These are phyloP conservation scores for Candida caryicola DNA, from an alignment of 805 yeast genomes.

Conservation along the genomic window DNA sequence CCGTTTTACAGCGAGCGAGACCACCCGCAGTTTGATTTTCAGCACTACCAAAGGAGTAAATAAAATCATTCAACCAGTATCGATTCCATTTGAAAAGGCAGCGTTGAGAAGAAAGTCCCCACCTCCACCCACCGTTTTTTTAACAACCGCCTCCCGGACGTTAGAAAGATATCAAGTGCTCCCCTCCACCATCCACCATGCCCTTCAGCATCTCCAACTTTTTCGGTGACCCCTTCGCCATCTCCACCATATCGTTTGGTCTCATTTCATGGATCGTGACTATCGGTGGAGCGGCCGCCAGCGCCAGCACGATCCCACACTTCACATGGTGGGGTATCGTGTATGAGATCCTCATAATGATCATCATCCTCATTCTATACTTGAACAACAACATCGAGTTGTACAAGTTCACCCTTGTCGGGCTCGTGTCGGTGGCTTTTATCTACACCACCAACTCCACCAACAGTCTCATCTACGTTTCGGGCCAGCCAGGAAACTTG, in stretches of 20 bases:
- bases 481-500: conserved; percentile 58
- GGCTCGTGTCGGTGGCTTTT: conserved; percentile 66
- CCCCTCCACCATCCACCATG: conserved; percentile 29
- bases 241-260: conserved; percentile 74
- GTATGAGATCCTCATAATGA: conserved; percentile 63
- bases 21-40: too few species aligned
- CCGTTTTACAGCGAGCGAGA: too few species aligned
- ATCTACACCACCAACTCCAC: conserved; percentile 83
- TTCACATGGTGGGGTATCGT: conserved; percentile 97
- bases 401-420: conserved; percentile 60
- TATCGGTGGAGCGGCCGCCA: conserved; percentile 73
- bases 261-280: conserved; percentile 82
- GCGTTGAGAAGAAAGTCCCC: too few species aligned
- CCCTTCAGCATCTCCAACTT: conserved; percentile 47
- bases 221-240: conserved; percentile 82
- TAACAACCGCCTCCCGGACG: too few species aligned
- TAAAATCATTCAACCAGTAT: too few species aligned
- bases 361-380: conserved; percentile 51
- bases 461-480: conserved; percentile 68
- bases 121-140: too few species aligned
- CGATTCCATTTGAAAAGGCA: too few species aligned
- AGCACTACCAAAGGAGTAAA: too few species aligned
- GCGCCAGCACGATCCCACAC: conserved; percentile 54
- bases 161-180: too few species aligned
- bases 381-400: conserved; percentile 62